These are phyloP conservation scores for Abortiporus biennis DNA, from an alignment of 1,284 basidiomycete genomes.

Conservation along the genomic window DNA sequence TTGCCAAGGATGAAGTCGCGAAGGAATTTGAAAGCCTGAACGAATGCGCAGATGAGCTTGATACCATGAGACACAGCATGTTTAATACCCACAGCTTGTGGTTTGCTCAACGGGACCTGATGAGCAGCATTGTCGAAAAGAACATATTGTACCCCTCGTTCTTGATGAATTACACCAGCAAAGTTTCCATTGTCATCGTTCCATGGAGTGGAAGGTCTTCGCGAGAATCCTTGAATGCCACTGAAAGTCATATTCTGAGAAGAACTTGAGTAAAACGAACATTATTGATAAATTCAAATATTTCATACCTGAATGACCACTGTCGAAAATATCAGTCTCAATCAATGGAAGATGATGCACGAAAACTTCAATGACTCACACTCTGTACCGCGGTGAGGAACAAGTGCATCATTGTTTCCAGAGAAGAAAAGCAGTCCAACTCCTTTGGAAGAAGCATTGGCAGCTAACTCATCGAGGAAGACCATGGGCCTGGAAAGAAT, in stretches of 20 bases:
- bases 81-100: conserved; percentile 14
- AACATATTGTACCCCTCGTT: conserved; percentile 21
- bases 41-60: neutral
- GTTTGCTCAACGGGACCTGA: conserved; percentile 18
- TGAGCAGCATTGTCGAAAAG: conserved; percentile 21
- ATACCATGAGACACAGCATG: neutral
- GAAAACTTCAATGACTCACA: conserved; percentile 12
- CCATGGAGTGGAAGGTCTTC: conserved; percentile 52
- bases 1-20: conserved; percentile 20
- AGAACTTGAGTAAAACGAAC: neutral
- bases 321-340: conserved; percentile 4
- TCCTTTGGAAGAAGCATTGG: conserved; percentile 14
- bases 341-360: neutral
- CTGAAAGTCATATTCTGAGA: conserved; percentile 36
- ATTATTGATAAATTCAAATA: neutral
- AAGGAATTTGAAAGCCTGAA: conserved; percentile 17
- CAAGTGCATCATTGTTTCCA: conserved; percentile 20
- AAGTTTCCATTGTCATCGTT: conserved; percentile 17
- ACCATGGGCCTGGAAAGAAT: conserved; percentile 15
- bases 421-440: conserved; percentile 18
- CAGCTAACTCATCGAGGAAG: conserved; percentile 19
- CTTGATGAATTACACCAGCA: conserved; percentile 24
- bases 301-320: conserved; percentile 20
- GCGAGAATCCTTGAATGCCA: conserved; percentile 59
- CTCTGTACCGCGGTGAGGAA: conserved; percentile 17